phyloP scores from a whole-genome alignment of 176 grass and related monocot species.

The Aechmea fasciata region DNA sequence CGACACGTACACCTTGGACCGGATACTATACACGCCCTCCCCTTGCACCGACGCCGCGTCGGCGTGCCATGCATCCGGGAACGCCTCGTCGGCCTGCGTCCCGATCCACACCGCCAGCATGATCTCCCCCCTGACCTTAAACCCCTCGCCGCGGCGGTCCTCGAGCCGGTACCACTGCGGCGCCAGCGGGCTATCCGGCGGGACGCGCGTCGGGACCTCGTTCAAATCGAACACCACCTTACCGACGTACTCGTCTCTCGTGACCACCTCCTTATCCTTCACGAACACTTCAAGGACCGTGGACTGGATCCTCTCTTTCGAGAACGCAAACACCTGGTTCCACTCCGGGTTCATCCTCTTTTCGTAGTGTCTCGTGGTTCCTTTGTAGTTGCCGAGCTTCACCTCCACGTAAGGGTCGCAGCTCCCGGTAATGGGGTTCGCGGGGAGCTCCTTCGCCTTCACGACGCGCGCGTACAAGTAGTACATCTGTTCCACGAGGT shows the following conservation, averaged over 20 bases:
- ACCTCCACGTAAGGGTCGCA: constrained; percentile 52
- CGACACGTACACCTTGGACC: constrained; percentile 26
- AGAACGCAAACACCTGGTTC: constrained; percentile 80
- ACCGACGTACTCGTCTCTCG: constrained; percentile 41
- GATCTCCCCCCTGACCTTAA: constrained; percentile 20
- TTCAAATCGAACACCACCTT: constrained; percentile 47
- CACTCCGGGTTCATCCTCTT: constrained; percentile 38
- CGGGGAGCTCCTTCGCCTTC: constrained; percentile 46
- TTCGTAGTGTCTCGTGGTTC: constrained; percentile 36
- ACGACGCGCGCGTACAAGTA: constrained; percentile 76
- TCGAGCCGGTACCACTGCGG: constrained; percentile 70
- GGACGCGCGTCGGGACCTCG: constrained; percentile 55
- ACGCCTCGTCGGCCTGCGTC: constrained; percentile 24
- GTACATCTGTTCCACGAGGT: constrained; percentile 73
- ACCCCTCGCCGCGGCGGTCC: background rate
- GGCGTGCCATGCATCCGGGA: constrained; percentile 20
- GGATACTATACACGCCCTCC: constrained; percentile 22
- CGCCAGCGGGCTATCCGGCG: constrained; percentile 68
- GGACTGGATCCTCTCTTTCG: constrained; percentile 48
- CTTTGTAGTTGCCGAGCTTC: constrained; percentile 52
- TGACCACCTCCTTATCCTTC: constrained; percentile 33
- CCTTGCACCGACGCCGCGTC: constrained; percentile 16
- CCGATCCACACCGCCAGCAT: constrained; percentile 27
- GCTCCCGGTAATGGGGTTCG: constrained; percentile 24
- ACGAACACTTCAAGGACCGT: constrained; percentile 52